Base-by-base conservation (phyloP, 495 filamentous ascomycete species). In the Tetracladium marchalianum region DNA sequence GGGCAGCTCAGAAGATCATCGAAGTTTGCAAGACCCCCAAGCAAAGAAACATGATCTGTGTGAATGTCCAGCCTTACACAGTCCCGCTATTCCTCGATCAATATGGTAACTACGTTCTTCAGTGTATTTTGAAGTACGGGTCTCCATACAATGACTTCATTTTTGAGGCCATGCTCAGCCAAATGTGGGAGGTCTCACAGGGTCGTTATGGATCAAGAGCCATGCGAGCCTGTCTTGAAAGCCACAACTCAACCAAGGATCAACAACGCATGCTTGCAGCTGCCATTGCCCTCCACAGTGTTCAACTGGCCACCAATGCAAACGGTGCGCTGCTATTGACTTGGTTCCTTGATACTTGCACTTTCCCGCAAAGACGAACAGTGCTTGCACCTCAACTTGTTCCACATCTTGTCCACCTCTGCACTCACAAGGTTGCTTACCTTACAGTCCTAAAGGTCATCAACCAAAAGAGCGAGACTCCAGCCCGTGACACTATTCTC, bases 1-100 rank as follows among this genome's bases (percentile, higher is more conserved):
- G 92, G 92, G 92, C 92, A 46, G 92, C 90, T 0, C 92, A 98
- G 65, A 98, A 97, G 76, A 97, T 98, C 55, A 96, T 97, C 52
- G 92, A 98, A 63, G 87, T 95, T 15, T 85, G 87, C 52, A 83
- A 89, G 62, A 85, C 82, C 1, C 83, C 85, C 5, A 72, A 73
- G 42, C 88, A 97, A 68, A 90, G 89, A 80, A 66, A 73, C 31
- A 72, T 87, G 62, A 88, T 96, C 54, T 82, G 93, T 24, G 77
- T 94, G 49, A 74, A 82, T 50, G 71, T 98, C 24, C 80, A 84
- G 8, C 80, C 86, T 1, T 95, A 93, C 66, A 85, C 83, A 5
- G 76, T 96, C 18, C 84, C 89, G 2, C 69, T 95, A 16, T 97
- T 98, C 73, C 74, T 96, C 11, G 92, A 98, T 58, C 92, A 98